Percentiles rank a stretch among this genome's conserved stretches.
These are phyloP conservation scores for Teratosphaeria zuluensis DNA, from an alignment of 2,329 filamentous ascomycete species.

Conservation along the genomic window DNA sequence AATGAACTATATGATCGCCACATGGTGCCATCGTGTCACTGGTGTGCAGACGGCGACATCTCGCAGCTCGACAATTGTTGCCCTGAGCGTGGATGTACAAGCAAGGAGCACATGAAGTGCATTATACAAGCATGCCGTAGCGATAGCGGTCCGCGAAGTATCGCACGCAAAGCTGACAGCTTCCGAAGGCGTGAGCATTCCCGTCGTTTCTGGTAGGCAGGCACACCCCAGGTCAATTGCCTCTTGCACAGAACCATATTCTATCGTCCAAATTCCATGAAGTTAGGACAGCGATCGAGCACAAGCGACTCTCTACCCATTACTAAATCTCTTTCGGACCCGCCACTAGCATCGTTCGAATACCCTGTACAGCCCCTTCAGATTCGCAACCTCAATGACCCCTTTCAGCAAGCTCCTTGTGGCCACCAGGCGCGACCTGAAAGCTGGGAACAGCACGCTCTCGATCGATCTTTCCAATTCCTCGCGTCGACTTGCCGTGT, in stretches of 20 bases:
- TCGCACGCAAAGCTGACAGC: not conserved
- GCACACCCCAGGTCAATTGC: not conserved
- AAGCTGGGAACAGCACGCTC: constrained; percentile 79
- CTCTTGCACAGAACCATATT: not conserved
- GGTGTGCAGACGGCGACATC: not conserved
- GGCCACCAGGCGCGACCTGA: constrained; percentile 72
- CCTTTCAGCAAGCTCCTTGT: constrained; percentile 67
- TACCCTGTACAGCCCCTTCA: constrained; percentile 86
- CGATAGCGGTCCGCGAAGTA: not conserved
- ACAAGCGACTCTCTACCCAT: not conserved
- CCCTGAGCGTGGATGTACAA: not conserved
- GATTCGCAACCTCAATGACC: constrained; percentile 77
- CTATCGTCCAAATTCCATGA: not conserved
- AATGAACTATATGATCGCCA: not conserved
- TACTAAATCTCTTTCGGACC: not conserved
- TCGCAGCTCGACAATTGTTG: not conserved
- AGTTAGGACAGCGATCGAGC: not conserved
- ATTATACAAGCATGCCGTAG: not conserved
- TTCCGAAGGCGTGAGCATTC: not conserved
- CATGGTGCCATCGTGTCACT: not conserved
- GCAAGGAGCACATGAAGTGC: not conserved
- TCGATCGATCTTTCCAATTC: constrained; percentile 66
- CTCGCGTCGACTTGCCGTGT: constrained; percentile 28
- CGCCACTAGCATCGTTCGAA: constrained; percentile 75
- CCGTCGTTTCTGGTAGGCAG: not conserved